Base-by-base conservation (phyloP, 257 asterid species). In the Fraxinus cuspidata region DNA sequence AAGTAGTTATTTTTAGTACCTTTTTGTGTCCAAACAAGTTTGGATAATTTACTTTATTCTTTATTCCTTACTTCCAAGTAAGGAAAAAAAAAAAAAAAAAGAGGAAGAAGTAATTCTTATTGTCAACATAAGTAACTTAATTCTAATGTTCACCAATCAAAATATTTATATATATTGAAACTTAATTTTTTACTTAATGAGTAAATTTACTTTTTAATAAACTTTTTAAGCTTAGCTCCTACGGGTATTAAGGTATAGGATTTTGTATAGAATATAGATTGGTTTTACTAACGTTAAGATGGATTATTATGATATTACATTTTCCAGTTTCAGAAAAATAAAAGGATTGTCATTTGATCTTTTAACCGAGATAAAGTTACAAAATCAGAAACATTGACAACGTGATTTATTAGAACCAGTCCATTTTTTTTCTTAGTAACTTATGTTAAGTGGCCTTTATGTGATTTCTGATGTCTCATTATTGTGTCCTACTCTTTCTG, bases 381-480 rank as follows among this genome's bases (percentile, higher is more conserved):
- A 21, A 53, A 6, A 53, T 53, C 64, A 53, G 21, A 18, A 18
- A 53, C 25, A n/a, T 37, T 8, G 2, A 1, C 42, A 7, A 10
- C 4, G 4, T 42, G 49, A 42, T 42, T 42, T 40, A 8, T 58
- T 6, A 58, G 12, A 53, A 44, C n/a, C 23, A 11, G 58, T 70
- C 60, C 60, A 28, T 78, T 23, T 47, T 21, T 73, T 29, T 18
- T 12, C 76, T 18, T 70, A 37, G 67, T 73, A 69, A 29, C 66
- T 58, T 27, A 69, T 58, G 44, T 66, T 42, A 42, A 28, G 56
- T 31, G 58, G 16, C 70, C 73, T 69, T 63, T 3, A 60, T 70
- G 71, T 80, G 70, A 77, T 68, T 73, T 75, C 40, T 25, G n/a
- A 25, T 80, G 70, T 70, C 34, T 74, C 76, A 31, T 80, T 74